Percentiles rank a stretch among this genome's conserved stretches.
phyloP scores from a whole-genome alignment of 2,329 filamentous ascomycete genomes.

The Penicillium sp. region DNA sequence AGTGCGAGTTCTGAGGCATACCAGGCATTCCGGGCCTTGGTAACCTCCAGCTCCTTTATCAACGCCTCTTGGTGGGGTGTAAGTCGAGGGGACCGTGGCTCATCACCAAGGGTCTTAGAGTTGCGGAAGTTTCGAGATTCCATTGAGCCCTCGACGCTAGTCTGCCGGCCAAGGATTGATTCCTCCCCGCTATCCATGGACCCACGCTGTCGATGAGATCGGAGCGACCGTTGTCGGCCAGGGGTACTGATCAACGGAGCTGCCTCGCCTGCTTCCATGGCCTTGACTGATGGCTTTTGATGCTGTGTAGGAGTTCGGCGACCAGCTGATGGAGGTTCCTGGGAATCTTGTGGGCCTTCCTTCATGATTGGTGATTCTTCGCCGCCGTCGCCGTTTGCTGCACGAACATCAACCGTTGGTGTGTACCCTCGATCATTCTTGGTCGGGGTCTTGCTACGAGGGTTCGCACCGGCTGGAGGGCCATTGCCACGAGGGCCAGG shows the following conservation, averaged over 20 bases:
- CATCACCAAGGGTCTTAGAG: slow-evolving; percentile 42
- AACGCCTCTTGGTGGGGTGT: slow-evolving; percentile 59
- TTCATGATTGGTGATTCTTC: slow-evolving; percentile 48
- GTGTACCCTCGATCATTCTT: slow-evolving; percentile 48
- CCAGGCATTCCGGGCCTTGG: slow-evolving; percentile 89
- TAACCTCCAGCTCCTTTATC: slow-evolving; percentile 79
- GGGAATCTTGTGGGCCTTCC: slow-evolving; percentile 42
- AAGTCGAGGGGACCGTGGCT: slow-evolving; percentile 46
- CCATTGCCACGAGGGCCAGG: slow-evolving; percentile 54
- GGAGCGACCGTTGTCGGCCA: slow-evolving; percentile 51
- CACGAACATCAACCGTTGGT: slow-evolving; percentile 43
- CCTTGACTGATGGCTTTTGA: slow-evolving; percentile 41
- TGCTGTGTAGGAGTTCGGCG: slow-evolving; percentile 62
- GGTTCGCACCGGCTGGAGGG: slow-evolving; percentile 27
- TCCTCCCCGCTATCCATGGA: slow-evolving; percentile 69
- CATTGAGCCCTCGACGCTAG: slow-evolving; percentile 41
- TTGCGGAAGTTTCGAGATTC: slow-evolving; percentile 41
- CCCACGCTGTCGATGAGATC: slow-evolving; percentile 59
- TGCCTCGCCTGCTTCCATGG: slow-evolving; percentile 48
- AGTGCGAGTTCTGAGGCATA: slow-evolving; percentile 92
- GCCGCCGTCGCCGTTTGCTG: slow-evolving; percentile 47
- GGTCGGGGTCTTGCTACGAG: slow-evolving; percentile 52
- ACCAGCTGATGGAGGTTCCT: slow-evolving; percentile 58
- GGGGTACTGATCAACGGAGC: slow-evolving; percentile 45
- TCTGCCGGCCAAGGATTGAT: slow-evolving; percentile 45